Evolutionary conservation across 768 basidiomycete species (phyloP).

Genomic region (Hericium alpestre): DNA sequence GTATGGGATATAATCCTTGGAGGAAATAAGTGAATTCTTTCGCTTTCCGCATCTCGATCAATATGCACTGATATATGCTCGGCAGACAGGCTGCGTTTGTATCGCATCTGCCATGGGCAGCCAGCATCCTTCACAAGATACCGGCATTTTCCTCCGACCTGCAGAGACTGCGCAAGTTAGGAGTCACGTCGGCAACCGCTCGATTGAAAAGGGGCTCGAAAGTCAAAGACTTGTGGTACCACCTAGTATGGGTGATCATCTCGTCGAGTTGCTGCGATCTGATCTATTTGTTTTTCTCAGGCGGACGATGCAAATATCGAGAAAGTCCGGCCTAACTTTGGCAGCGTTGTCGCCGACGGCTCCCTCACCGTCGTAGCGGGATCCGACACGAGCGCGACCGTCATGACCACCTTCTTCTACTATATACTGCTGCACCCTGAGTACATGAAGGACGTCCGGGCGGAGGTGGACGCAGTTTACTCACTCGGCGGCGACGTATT

Average conservation of each 20-base stretch:
- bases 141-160: neutral
- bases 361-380: neutral
- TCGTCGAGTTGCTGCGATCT: neutral
- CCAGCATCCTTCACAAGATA: neutral
- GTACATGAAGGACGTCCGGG: neutral
- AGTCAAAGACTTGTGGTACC: slow-evolving; percentile 26
- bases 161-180: neutral
- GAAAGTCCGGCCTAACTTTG: neutral
- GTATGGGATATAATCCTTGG: slow-evolving; percentile 26
- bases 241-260: slow-evolving; percentile 22
- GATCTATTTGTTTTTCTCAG: no score
- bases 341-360: neutral
- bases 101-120: slow-evolving; percentile 35
- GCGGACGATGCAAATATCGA: no score
- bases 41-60: neutral
- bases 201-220: neutral
- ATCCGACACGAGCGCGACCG: neutral
- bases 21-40: slow-evolving; percentile 24
- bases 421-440: neutral
- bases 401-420: neutral
- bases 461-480: neutral
- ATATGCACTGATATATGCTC: neutral
- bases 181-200: neutral
- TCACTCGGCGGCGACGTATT: neutral
- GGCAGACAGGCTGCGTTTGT: slow-evolving; percentile 30